These are phyloP conservation scores for Lodderomyces parapsilosis DNA, from an alignment of 1,139 yeast genomes.

Conservation along the genomic window DNA sequence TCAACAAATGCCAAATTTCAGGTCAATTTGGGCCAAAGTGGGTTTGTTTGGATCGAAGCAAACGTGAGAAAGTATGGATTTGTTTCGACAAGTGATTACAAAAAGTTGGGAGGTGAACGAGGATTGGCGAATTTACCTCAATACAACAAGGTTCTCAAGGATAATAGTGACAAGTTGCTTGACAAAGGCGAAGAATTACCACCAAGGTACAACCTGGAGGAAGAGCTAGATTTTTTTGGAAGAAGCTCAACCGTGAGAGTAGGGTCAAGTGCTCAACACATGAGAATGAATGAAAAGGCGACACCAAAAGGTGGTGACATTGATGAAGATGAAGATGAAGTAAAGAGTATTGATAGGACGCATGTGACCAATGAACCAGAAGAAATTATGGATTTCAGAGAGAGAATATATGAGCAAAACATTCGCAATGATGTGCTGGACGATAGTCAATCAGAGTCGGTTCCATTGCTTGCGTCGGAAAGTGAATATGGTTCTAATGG, in stretches of 20 bases:
- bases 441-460: background rate
- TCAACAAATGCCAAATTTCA: constrained; percentile 70
- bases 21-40: constrained; percentile 86
- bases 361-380: constrained; percentile 37
- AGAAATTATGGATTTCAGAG: constrained; percentile 40
- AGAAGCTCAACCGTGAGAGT: constrained; percentile 24
- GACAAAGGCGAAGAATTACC: constrained; percentile 77
- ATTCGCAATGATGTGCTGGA: constrained; percentile 13
- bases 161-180: constrained; percentile 44
- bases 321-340: constrained; percentile 17
- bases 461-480: background rate
- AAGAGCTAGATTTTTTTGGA: constrained; percentile 67
- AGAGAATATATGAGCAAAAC: constrained; percentile 35
- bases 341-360: constrained; percentile 17
- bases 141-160: constrained; percentile 25
- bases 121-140: constrained; percentile 46
- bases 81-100: constrained; percentile 58
- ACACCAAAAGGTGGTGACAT: background rate
- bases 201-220: constrained; percentile 58
- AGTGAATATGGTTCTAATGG: constrained; percentile 3
- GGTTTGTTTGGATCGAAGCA: constrained; percentile 93
- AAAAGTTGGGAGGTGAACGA: constrained; percentile 42
- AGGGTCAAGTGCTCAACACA: constrained; percentile 26
- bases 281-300: constrained; percentile 13
- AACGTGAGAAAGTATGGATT: constrained; percentile 92